phyloP scores from a whole-genome alignment of 768 basidiomycete genomes.

The Tricholoma furcatifolium region DNA sequence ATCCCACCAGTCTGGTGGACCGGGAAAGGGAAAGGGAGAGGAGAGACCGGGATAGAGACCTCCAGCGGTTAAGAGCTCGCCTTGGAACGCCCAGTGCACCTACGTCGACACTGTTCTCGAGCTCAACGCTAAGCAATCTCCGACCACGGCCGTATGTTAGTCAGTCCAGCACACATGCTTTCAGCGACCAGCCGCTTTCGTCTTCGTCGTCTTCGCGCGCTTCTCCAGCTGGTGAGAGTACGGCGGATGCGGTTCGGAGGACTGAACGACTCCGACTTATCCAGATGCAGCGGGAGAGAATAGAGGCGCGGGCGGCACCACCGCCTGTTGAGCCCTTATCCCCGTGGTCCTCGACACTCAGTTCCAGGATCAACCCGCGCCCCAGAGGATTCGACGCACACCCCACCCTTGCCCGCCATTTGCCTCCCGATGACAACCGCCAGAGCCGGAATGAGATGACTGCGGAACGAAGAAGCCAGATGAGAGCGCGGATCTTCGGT shows the following conservation, averaged over 20 bases:
- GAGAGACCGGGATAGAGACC: slow-evolving; percentile 6
- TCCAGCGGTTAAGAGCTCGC: neutral
- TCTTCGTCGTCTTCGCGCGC: slow-evolving; percentile 29
- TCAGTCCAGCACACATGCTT: slow-evolving; percentile 4
- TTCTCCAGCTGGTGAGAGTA: slow-evolving; percentile 38
- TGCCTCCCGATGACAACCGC: neutral
- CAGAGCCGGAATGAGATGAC: neutral
- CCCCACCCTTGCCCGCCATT: neutral
- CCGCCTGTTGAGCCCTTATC: neutral
- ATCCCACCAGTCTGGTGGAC: too few species aligned
- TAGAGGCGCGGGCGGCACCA: neutral
- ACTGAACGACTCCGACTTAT: slow-evolving; percentile 35
- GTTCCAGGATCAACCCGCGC: neutral
- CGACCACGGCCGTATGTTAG: slow-evolving; percentile 13
- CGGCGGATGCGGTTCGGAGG: slow-evolving; percentile 38
- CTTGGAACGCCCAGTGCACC: neutral
- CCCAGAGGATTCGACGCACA: neutral
- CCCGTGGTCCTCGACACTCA: neutral
- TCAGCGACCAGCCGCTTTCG: slow-evolving; percentile 23
- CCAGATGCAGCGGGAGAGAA: slow-evolving; percentile 14
- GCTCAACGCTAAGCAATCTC: neutral
- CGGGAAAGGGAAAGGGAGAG: neutral
- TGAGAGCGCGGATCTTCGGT: neutral
- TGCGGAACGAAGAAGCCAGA: slow-evolving; percentile 8
- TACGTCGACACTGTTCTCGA: neutral